phyloP scores from a whole-genome alignment of 2,329 filamentous ascomycete genomes.

The Venturia effusa region DNA sequence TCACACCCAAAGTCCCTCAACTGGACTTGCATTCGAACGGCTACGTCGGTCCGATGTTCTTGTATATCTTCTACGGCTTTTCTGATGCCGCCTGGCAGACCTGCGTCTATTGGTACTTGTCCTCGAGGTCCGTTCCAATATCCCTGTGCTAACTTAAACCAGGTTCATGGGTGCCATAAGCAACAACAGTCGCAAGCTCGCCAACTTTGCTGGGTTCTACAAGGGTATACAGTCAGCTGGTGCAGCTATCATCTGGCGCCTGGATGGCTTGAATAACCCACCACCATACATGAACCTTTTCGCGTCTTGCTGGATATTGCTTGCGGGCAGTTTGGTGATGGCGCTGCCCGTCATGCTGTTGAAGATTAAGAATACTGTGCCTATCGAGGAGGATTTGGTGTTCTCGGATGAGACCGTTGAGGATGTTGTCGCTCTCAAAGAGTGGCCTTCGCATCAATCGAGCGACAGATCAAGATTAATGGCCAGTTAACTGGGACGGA shows the following conservation, averaged over 20 bases:
- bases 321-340: slow-evolving; percentile 61
- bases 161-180: slow-evolving; percentile 87
- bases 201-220: slow-evolving; percentile 86
- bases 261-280: slow-evolving; percentile 48
- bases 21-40: slow-evolving; percentile 53
- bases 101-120: slow-evolving; percentile 65
- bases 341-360: slow-evolving; percentile 70
- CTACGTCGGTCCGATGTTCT: slow-evolving; percentile 70
- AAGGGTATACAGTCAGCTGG: slow-evolving; percentile 85
- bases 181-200: slow-evolving; percentile 83
- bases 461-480: background rate
- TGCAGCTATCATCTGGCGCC: slow-evolving; percentile 61
- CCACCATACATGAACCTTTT: slow-evolving; percentile 57
- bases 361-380: slow-evolving; percentile 72
- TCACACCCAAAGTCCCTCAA: background rate
- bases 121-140: background rate
- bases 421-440: slow-evolving; percentile 46
- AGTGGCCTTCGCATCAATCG: background rate
- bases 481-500: no score
- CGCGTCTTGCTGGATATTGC: slow-evolving; percentile 62
- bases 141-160: slow-evolving; percentile 11
- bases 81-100: slow-evolving; percentile 89
- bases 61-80: slow-evolving; percentile 85
- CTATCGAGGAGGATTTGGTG: slow-evolving; percentile 68
- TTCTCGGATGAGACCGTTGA: slow-evolving; percentile 73